Conservation (phyloP, 495 filamentous ascomycete genomes). For the Neurospora discreta region DNA sequence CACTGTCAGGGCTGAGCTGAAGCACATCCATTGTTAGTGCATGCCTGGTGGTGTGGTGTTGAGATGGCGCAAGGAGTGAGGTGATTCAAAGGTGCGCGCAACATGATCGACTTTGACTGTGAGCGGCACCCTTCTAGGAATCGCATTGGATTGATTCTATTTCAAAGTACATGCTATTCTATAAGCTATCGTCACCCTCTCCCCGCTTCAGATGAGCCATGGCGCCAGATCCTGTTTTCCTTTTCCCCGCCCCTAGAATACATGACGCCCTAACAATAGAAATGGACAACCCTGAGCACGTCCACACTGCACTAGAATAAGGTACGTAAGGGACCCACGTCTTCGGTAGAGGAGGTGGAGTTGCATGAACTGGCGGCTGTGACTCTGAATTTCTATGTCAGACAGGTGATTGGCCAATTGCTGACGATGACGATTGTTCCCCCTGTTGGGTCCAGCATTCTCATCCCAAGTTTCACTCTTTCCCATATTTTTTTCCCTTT, state of each 20-base stretch:
- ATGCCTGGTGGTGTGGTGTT: background rate
- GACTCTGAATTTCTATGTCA: background rate
- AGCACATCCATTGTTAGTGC: background rate
- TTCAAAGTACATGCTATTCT: too few species aligned
- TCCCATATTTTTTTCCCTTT: background rate
- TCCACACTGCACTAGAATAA: background rate
- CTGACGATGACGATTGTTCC: background rate
- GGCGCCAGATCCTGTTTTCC: too few species aligned
- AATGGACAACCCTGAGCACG: background rate
- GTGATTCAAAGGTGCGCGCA: background rate
- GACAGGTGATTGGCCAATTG: background rate
- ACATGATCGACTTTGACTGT: too few species aligned
- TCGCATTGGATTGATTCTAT: background rate
- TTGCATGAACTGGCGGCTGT: background rate
- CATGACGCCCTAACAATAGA: background rate
- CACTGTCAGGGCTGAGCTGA: background rate
- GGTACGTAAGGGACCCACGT: background rate
- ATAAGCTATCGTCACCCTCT: too few species aligned
- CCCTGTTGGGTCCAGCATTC: background rate
- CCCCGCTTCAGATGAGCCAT: background rate
- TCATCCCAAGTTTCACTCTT: background rate
- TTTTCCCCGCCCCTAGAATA: too few species aligned
- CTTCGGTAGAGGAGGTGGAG: background rate
- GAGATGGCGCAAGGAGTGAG: background rate
- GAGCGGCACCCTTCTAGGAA: background rate